Evolutionary conservation across 345 rosid genomes (phyloP).

Genomic region (Melaleuca quinquenervia): DNA sequence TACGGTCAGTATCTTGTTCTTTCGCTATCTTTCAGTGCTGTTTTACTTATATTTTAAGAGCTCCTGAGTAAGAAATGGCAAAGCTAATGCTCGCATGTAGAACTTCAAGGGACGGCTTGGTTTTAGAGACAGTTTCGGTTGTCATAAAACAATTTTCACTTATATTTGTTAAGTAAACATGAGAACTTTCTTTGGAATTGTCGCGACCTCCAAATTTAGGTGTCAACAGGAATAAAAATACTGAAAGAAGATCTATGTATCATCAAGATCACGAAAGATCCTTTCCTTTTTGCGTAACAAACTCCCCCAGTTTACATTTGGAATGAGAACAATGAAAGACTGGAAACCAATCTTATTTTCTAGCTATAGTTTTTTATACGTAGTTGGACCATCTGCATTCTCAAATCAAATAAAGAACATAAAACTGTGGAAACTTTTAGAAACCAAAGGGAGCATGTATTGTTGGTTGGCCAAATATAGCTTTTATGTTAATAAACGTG

Average conservation of each 20-base stretch:
- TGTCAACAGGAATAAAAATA: not conserved
- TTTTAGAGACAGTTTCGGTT: not conserved
- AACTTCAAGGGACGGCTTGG: not conserved
- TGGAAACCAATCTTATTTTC: not conserved
- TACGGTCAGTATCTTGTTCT: slow-evolving; percentile 23
- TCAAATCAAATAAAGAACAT: not conserved
- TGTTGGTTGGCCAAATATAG: not conserved
- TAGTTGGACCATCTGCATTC: not conserved
- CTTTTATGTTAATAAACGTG: not conserved
- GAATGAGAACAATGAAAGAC: not conserved
- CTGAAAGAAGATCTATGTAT: not conserved
- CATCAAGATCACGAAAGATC: not conserved
- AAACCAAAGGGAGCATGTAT: not conserved
- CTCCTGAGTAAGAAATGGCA: not conserved
- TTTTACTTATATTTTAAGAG: not conserved
- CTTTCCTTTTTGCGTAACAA: not conserved
- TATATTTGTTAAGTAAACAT: not conserved
- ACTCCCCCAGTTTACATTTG: not conserved
- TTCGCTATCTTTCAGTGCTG: not conserved
- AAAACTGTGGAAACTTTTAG: not conserved
- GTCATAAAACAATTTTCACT: not conserved
- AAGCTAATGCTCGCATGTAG: not conserved
- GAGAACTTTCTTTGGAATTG: not conserved
- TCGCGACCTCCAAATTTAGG: too few relatives aligned
- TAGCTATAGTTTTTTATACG: not conserved